Conservation (phyloP, 768 basidiomycete species). For the Lepiota venenata region DNA sequence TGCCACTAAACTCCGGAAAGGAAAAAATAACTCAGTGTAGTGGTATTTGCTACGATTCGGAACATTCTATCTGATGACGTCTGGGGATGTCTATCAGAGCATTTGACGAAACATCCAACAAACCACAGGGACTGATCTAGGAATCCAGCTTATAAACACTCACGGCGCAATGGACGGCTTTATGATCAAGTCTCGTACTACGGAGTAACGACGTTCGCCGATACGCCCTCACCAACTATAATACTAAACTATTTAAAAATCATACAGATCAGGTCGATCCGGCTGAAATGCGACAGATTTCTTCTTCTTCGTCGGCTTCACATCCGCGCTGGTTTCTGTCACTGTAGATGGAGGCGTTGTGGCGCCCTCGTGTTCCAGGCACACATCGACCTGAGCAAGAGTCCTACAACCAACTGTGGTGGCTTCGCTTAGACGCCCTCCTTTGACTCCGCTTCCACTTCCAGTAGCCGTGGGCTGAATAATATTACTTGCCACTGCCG, state of each 20-base stretch:
- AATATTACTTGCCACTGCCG: conserved; percentile 17
- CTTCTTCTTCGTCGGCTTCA: conserved; percentile 27
- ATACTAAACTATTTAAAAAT: conserved; percentile 12
- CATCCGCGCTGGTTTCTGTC: neutral
- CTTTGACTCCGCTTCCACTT: conserved; percentile 24
- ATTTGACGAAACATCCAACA: neutral
- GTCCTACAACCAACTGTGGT: conserved; percentile 31
- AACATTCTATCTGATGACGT: neutral
- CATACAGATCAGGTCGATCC: conserved; percentile 69
- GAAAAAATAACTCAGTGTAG: no score
- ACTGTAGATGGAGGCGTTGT: neutral
- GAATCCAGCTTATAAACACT: neutral
- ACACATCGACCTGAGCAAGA: conserved; percentile 2
- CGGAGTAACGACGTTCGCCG: no score
- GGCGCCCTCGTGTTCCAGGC: neutral
- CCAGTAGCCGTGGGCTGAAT: conserved; percentile 9
- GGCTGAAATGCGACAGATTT: conserved; percentile 71
- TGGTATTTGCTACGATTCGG: neutral
- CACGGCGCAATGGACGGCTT: conserved; percentile 1
- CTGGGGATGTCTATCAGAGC: neutral
- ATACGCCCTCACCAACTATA: neutral
- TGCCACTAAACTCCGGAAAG: neutral
- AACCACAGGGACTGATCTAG: neutral
- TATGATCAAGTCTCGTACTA: neutral
- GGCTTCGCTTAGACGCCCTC: conserved; percentile 33